These are phyloP conservation scores for Trebouxia sp. DNA, from an alignment of 139 green algal genomes.

Conservation along the genomic window DNA sequence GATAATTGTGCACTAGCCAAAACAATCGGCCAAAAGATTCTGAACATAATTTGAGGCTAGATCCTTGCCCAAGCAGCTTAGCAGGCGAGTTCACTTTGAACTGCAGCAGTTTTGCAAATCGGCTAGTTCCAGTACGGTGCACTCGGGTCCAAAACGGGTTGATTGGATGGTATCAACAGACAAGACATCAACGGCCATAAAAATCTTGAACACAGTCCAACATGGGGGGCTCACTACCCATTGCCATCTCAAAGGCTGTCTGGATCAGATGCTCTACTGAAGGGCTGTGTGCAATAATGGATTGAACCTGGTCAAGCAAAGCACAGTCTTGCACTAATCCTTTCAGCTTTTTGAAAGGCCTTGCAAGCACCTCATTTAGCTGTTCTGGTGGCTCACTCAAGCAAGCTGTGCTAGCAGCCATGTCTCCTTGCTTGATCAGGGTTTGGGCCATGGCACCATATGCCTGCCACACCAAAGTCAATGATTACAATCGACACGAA, in stretches of 20 bases:
- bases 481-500: not conserved
- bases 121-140: too few relatives aligned
- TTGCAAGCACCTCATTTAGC: not conserved
- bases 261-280: not conserved
- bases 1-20: too few relatives aligned
- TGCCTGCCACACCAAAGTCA: not conserved
- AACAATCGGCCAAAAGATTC: too few relatives aligned
- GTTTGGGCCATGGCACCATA: conserved; percentile 4
- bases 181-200: not conserved
- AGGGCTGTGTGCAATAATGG: conserved; percentile 2
- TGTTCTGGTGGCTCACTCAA: conserved; percentile 5
- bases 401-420: conserved; percentile 6
- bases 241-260: too few relatives aligned
- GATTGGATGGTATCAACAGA: too few relatives aligned
- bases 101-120: too few relatives aligned
- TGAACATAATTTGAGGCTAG: too few relatives aligned
- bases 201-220: conserved; percentile 1
- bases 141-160: too few relatives aligned
- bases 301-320: conserved; percentile 12
- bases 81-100: too few relatives aligned
- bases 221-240: not conserved
- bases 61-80: too few relatives aligned
- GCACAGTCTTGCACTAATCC: too few relatives aligned
- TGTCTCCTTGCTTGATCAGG: not conserved
- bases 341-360: too few relatives aligned